Percentiles rank a stretch among this genome's conserved stretches.
Evolutionary conservation across 257 asterid species (phyloP).

Genomic region (Forsythia suspensa): DNA sequence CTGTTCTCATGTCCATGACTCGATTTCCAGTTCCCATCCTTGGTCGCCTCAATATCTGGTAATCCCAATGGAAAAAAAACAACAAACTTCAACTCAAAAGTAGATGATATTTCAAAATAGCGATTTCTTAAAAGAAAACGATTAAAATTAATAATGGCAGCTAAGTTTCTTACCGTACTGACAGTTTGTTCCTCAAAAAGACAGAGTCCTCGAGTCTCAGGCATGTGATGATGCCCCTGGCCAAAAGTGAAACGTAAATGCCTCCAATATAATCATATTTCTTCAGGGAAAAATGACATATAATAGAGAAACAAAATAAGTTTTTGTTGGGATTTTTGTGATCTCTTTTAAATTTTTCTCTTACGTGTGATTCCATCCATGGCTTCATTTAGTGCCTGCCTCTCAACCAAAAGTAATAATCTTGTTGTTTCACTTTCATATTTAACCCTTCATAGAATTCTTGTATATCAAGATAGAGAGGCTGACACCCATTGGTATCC

Average conservation of each 20-base stretch:
- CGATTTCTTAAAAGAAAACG: background rate
- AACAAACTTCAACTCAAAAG: background rate
- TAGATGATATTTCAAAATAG: background rate
- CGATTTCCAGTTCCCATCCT: constrained; percentile 47
- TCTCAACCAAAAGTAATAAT: constrained; percentile 82
- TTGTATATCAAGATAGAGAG: constrained; percentile 77
- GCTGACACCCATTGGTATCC: constrained; percentile 82
- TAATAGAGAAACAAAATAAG: background rate
- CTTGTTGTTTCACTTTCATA: constrained; percentile 79
- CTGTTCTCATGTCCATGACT: constrained; percentile 46
- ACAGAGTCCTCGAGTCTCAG: constrained; percentile 95
- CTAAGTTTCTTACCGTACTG: constrained; percentile 62
- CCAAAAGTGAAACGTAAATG: constrained; percentile 15
- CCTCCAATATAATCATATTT: background rate
- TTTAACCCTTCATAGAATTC: constrained; percentile 72
- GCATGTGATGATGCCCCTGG: constrained; percentile 95
- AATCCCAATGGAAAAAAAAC: constrained; percentile 18
- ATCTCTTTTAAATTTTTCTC: constrained; percentile 11
- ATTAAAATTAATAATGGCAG: background rate
- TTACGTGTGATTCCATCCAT: constrained; percentile 93
- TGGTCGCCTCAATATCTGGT: constrained; percentile 47
- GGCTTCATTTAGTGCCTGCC: constrained; percentile 89
- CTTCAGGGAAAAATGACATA: background rate
- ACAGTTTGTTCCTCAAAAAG: constrained; percentile 94
- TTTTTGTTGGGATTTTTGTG: too few species aligned